Evolutionary conservation across 768 basidiomycete genomes (phyloP), one percentile per base, ranked within the genome.

Genomic region (Hypholoma fasciculare): DNA sequence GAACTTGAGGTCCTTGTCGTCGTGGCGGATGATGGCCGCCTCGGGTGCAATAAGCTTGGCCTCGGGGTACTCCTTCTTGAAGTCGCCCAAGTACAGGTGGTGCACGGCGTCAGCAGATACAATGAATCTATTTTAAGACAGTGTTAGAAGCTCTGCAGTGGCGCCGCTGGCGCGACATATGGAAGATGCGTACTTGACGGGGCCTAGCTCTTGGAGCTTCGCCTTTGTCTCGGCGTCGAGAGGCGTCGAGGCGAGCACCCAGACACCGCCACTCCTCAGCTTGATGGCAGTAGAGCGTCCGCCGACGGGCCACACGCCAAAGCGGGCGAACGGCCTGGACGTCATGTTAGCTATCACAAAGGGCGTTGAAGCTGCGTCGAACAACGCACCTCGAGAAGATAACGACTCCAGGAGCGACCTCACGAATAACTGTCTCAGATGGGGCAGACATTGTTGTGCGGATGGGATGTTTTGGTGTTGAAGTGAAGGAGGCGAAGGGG

Each of bases 261-360:
- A 57, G 14, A 57, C 56, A 12, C 48, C 48, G 20, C 48, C 49
- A 26, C 47, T 50, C 14, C 38, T 30, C 48, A 57, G 49, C 11
- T 50, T 38, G 13, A 96, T 77, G 0, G 92, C 94, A 0, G 93
- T 96, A 7, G 91, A 87, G 46, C 94, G 78, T 17, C 93, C 92
- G 1, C 94, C 94, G 27, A 94, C 74, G 3, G 92, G 90, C 14
- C 92, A 63, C 26, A 92, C 7, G 8, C 85, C 83, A 58, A 81
- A 84, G 43, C 91, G 82, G 12, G 81, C 67, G 66, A 92, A 92
- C 1, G 89, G 87, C 46, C 89, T 89, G 56, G 38, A 17, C 17
- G 13, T n/a, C 11, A 23, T 14, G 36, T 30, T 17, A 40, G 38
- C 17, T n/a, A 17, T 20, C 40, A 36, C 3, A 42, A 30, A 12